Conservation (phyloP, 805 yeast species). For the Pichia ethanolica region DNA sequence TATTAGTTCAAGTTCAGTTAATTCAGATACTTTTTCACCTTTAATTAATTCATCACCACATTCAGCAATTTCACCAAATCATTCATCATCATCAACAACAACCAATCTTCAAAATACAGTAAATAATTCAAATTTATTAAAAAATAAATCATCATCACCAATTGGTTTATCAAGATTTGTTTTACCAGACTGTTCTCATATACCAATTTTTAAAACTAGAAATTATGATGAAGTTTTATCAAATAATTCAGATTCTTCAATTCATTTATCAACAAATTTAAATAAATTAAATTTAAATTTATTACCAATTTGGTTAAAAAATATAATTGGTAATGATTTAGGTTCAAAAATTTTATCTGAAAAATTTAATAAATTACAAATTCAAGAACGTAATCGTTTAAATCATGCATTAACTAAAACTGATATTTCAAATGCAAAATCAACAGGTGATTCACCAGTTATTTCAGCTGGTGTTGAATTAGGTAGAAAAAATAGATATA, state of each 20-base stretch:
- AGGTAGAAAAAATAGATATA: slow-evolving; percentile 77
- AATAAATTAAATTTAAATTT: slow-evolving; percentile 15
- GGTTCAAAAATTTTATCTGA: slow-evolving; percentile 38
- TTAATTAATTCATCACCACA: slow-evolving; percentile 16
- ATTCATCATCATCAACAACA: neutral
- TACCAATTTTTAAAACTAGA: slow-evolving; percentile 39
- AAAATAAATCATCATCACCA: neutral
- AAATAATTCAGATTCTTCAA: slow-evolving; percentile 19
- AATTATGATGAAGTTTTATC: slow-evolving; percentile 47
- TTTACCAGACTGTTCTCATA: slow-evolving; percentile 37
- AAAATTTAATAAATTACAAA: slow-evolving; percentile 60
- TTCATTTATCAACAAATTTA: slow-evolving; percentile 21
- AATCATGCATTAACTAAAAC: slow-evolving; percentile 34
- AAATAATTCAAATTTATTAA: neutral
- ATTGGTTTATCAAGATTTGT: slow-evolving; percentile 44
- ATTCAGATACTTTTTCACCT: slow-evolving; percentile 14
- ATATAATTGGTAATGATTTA: slow-evolving; percentile 27
- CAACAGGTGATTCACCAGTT: slow-evolving; percentile 9
- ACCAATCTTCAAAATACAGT: slow-evolving; percentile 4
- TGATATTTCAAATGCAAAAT: slow-evolving; percentile 6
- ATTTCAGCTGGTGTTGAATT: slow-evolving; percentile 74
- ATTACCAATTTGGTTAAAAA: slow-evolving; percentile 51
- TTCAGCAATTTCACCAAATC: neutral
- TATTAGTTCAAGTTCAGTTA: slow-evolving; percentile 4
- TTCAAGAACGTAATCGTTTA: slow-evolving; percentile 60